Conservation (phyloP, 2,329 filamentous ascomycete genomes). For the Fusarium marasasianum region DNA sequence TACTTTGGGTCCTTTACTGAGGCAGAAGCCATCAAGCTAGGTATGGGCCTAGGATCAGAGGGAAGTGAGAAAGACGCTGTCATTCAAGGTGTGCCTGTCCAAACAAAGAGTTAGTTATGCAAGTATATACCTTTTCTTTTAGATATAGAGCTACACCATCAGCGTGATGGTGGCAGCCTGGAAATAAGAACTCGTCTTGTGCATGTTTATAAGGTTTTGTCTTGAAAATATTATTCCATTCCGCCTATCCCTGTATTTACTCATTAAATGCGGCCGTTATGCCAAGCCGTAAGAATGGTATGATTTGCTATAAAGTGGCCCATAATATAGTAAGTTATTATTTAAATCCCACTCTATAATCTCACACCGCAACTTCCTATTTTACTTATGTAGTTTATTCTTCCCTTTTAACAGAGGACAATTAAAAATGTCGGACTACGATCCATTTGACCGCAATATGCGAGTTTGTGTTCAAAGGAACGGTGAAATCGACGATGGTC, state of each 20-base stretch:
- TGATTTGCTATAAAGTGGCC: not conserved
- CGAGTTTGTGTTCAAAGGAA: not conserved
- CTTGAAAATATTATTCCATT: not conserved
- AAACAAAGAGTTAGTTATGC: not conserved
- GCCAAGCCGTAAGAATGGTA: not conserved
- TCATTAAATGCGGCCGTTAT: not conserved
- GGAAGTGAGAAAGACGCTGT: not conserved
- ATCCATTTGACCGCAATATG: not conserved
- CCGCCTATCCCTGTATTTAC: not conserved
- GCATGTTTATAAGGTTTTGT: not conserved
- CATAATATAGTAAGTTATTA: not conserved
- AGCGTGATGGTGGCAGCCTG: too few relatives aligned
- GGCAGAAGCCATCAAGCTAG: not conserved
- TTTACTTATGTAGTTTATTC: too few relatives aligned
- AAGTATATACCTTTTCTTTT: not conserved
- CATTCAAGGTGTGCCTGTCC: not conserved
- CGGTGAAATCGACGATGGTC: not conserved
- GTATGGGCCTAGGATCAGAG: not conserved
- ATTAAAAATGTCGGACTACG: not conserved
- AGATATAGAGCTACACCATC: fast-evolving
- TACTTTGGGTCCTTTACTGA: not conserved
- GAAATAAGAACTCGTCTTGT: too few relatives aligned
- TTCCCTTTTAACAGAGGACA: too few relatives aligned
- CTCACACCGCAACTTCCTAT: not conserved
- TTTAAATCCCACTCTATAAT: not conserved